Evolutionary conservation across 805 yeast species (phyloP), one percentile per base, ranked within the genome.

Genomic region (Starmerella bombi): DNA sequence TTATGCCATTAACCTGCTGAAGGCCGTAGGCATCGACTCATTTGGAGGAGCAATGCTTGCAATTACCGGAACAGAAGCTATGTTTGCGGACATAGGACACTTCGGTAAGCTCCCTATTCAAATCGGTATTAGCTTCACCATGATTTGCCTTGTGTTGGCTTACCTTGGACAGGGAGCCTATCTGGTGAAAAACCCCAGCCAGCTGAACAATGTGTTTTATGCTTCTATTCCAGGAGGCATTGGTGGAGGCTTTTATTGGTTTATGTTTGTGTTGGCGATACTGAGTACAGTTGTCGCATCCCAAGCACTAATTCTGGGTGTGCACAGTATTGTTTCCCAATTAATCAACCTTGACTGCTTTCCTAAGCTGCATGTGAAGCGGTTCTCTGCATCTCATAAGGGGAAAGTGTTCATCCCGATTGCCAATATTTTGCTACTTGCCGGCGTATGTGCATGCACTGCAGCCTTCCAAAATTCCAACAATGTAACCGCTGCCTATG

Each of bases 21-120:
- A 52, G 35, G 46, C 52, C 9, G 43, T 52, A 15, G 62, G 65
- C 3, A 57, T 69, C 22, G 72, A 55, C 19, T 49, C 51, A 18
- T 58, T 74, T 25, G 65, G 71, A 9, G 67, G 71, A 3, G 70
- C 71, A 3, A 66, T 74, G 70, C 65, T 74, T 33, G 60, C 74
- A 1, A 57, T 74, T 20, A 73, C 80, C 0, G 80, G 80, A 25
- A 61, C 71, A 3, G 80, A 74, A 47, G 77, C 79, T 5, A 69
- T 74, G 74, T 75, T 74, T 58, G 76, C 78, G 2, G 79, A 74
- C 55, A 61, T 73, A 37, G 74, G 77, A 3, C 76, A 71, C 50
- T 71, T 73, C 50, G 72, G 75, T 3, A 60, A 62, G 20, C 46
- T 60, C 4, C 69, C 78, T 1, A 62, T 72, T 34, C 74, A 71